phyloP scores from a whole-genome alignment of 169 alveolate genomes.

The Cryptosporidium baileyi region DNA sequence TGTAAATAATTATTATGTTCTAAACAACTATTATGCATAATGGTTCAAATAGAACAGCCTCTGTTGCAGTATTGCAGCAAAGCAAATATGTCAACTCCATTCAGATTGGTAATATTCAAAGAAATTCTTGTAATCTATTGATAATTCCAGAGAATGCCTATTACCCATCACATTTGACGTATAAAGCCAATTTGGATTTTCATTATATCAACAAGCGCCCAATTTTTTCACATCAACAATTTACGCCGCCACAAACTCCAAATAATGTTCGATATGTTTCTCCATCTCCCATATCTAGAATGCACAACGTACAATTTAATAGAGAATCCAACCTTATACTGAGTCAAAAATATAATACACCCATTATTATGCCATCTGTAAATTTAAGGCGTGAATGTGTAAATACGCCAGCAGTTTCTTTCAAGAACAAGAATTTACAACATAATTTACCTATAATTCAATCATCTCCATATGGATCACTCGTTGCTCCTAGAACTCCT shows the following conservation, averaged over 20 bases:
- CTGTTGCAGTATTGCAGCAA: conserved; percentile 43
- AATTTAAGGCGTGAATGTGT: conserved; percentile 10
- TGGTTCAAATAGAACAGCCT: conserved; percentile 24
- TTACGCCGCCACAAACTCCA: conserved; percentile 68
- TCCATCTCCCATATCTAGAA: conserved; percentile 40
- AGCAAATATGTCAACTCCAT: neutral
- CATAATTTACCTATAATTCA: neutral
- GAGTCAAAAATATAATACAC: neutral
- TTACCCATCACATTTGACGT: neutral
- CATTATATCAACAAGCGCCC: conserved; percentile 54
- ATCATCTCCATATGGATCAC: conserved; percentile 17
- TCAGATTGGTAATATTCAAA: neutral
- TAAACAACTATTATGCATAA: conserved; percentile 39
- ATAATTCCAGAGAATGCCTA: neutral
- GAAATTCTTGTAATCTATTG: neutral
- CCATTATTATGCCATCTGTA: conserved; percentile 1
- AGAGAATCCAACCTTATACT: neutral
- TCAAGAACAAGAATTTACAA: neutral
- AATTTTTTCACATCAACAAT: conserved; percentile 21
- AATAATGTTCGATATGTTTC: conserved; percentile 57
- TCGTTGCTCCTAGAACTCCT: neutral
- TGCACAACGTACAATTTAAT: conserved; percentile 1
- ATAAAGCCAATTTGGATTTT: conserved; percentile 1
- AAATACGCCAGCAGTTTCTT: conserved; percentile 21
- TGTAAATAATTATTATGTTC: neutral